Evolutionary conservation across 768 basidiomycete genomes (phyloP).

Genomic region (Suillus placidus): DNA sequence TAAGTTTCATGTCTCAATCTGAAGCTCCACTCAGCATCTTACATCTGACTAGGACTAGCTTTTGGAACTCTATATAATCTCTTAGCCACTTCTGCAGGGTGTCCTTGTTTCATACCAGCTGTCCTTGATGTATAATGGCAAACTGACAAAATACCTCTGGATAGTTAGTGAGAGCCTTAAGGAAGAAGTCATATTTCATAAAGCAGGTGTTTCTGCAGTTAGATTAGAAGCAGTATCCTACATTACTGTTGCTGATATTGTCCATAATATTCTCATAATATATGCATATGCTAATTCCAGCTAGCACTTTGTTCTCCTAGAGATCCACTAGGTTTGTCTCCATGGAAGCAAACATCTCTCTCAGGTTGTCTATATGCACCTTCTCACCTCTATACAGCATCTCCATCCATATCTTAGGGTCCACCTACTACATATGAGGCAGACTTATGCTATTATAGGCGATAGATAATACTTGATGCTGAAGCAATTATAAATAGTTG

Average conservation of each 20-base stretch:
- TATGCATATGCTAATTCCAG: slow-evolving; percentile 8
- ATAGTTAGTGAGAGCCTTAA: background rate
- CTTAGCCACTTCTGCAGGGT: background rate
- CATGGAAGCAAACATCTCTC: background rate
- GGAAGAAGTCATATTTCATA: background rate
- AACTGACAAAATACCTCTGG: background rate
- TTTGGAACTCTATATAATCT: slow-evolving; percentile 14
- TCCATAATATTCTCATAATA: background rate
- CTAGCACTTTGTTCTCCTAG: slow-evolving; percentile 23
- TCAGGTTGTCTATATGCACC: background rate
- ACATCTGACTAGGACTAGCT: background rate
- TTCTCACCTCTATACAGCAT: slow-evolving; percentile 9
- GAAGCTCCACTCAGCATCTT: slow-evolving; percentile 23
- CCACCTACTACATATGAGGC: slow-evolving; percentile 13
- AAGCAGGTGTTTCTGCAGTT: slow-evolving; percentile 7
- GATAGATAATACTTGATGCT: slow-evolving; percentile 8
- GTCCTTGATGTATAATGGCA: background rate
- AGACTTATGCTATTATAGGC: slow-evolving; percentile 3
- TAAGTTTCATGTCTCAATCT: background rate
- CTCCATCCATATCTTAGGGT: background rate
- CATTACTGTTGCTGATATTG: slow-evolving; percentile 1
- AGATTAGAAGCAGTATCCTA: slow-evolving; percentile 9
- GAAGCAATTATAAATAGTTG: background rate
- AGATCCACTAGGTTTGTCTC: background rate
- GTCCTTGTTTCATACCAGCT: slow-evolving; percentile 4